Conservation (phyloP, 495 filamentous ascomycete species). For the Glonium stellatum region DNA sequence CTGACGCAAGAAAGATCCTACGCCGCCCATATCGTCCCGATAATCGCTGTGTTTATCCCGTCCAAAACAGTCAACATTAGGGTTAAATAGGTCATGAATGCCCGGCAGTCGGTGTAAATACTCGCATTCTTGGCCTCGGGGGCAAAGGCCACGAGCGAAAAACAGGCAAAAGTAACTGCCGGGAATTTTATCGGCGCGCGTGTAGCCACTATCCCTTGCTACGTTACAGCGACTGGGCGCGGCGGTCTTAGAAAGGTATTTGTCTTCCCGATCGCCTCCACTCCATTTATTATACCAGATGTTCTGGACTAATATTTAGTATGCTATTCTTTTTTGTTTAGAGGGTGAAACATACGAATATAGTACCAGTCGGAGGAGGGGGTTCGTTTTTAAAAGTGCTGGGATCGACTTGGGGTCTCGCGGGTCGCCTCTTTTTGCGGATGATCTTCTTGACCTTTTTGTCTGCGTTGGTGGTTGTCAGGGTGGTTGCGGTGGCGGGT, state of each 20-base stretch:
- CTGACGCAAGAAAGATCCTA: constrained; percentile 81
- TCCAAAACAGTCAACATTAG: constrained; percentile 90
- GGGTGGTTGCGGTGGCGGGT: constrained; percentile 1
- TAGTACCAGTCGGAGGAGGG: constrained; percentile 82
- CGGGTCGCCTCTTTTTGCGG: constrained; percentile 63
- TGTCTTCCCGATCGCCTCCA: constrained; percentile 89
- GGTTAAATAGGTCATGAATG: constrained; percentile 76
- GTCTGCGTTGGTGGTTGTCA: constrained; percentile 33
- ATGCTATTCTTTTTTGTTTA: background rate
- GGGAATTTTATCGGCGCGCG: constrained; percentile 68
- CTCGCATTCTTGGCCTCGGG: constrained; percentile 83
- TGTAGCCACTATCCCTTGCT: constrained; percentile 77
- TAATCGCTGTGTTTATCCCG: constrained; percentile 82
- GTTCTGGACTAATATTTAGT: constrained; percentile 2
- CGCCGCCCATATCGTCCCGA: constrained; percentile 93
- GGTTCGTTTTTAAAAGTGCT: constrained; percentile 70
- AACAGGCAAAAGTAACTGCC: constrained; percentile 91
- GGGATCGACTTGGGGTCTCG: constrained; percentile 73
- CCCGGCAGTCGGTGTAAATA: constrained; percentile 85
- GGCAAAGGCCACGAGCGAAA: constrained; percentile 78
- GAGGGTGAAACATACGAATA: constrained; percentile 59
- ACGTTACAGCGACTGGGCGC: constrained; percentile 78
- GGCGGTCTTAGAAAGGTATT: constrained; percentile 66
- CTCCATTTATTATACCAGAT: constrained; percentile 91
- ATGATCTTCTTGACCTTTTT: constrained; percentile 58